Evolutionary conservation across 768 basidiomycete species (phyloP), one percentile per base, ranked within the genome.

Genomic region (Paxillus involutus): DNA sequence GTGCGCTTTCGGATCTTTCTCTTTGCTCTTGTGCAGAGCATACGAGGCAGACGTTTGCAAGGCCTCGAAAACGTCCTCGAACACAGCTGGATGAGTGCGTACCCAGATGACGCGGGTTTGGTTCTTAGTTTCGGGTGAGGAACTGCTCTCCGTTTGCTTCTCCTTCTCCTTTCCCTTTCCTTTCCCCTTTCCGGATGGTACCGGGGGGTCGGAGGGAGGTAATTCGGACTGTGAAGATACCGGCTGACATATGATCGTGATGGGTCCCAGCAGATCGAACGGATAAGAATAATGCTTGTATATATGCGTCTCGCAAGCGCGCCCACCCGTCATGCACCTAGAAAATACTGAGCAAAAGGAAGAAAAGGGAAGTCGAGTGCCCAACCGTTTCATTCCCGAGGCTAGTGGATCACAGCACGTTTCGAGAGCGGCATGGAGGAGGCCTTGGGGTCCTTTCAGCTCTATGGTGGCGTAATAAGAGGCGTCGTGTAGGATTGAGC

Each of bases 401-500:
- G 76, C 81, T 67, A 86, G 83, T 3, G 82, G 83, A 60, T 91
- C 88, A 61, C 83, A 85, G 64, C 82, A 82, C 50, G 67, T 57
- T 47, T 81, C 77, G 41, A 91, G 69, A 12, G 83, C 65, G 3
- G 64, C 49, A 40, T 78, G 76, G 7, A 97, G 67, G 3, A 84
- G 71, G 2, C 65, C 60, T 63, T 87, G 79, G 2, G 80, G 75
- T 2, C 90, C 93, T 47, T 77, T 79, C 6, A 98, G 65, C 66
- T 95, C 89, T 29, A 94, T 77, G 3, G 86, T 75, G 0, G 85
- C 83, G 59, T 79, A 82, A 70, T 98, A 98, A 2, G 92, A 94
- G 0, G 90, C 88, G 63, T 99, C 96, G 52, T 95, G 92, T 1
- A 96, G 70, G 50, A 97, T 94, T 1, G 87, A 86, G 6, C 86